phyloP scores from a whole-genome alignment of 306 rosid genomes.

The Cucumis hystrix region DNA sequence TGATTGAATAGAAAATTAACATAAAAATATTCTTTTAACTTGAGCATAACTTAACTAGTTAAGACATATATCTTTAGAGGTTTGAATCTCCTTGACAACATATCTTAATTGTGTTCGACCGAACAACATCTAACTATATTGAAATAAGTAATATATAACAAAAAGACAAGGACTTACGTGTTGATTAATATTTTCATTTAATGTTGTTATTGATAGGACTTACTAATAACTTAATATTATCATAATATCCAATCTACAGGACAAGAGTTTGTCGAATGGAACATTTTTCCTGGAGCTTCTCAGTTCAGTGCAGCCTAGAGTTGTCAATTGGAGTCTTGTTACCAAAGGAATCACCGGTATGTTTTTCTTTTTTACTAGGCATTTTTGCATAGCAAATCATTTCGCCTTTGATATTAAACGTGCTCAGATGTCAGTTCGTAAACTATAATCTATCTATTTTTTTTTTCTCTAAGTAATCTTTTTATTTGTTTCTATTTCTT shows the following conservation, averaged over 20 bases:
- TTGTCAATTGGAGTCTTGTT: slow-evolving; percentile 85
- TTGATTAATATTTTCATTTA: not conserved
- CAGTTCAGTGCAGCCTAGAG: slow-evolving; percentile 78
- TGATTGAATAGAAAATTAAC: not conserved
- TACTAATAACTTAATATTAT: not conserved
- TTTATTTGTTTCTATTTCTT: too few species aligned
- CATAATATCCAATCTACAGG: slow-evolving; percentile 36
- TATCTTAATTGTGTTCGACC: not conserved
- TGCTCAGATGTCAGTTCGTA: not conserved
- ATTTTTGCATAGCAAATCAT: not conserved
- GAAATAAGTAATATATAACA: not conserved
- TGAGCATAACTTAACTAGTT: too few species aligned
- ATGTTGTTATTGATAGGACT: not conserved
- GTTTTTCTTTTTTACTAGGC: slow-evolving; percentile 1
- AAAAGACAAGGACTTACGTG: not conserved
- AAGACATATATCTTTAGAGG: too few species aligned
- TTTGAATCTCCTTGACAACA: too few species aligned
- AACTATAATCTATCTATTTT: not conserved
- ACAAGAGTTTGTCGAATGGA: slow-evolving; percentile 74
- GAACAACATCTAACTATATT: not conserved
- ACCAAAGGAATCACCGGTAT: slow-evolving; percentile 81
- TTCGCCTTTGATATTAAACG: not conserved
- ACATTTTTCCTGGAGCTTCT: slow-evolving; percentile 91
- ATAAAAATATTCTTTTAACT: too few species aligned
- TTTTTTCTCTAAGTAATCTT: too few species aligned